Percentiles rank a stretch among this genome's conserved stretches.
Conservation (phyloP, 2,329 filamentous ascomycete species). For the Penicillium sp. region DNA sequence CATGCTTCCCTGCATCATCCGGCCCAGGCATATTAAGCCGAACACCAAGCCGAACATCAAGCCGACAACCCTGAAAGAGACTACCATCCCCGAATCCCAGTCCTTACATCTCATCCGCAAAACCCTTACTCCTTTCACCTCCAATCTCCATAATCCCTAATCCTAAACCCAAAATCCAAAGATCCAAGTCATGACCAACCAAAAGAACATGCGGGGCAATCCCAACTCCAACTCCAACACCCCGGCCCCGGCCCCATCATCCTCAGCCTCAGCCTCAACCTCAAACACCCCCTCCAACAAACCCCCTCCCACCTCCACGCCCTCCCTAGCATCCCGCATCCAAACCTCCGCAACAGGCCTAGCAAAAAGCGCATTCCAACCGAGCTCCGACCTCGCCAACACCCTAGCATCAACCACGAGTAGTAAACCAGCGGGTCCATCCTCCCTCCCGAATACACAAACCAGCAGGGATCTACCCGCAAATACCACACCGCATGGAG, state of each 20-base stretch:
- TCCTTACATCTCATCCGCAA: neutral
- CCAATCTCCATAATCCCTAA: neutral
- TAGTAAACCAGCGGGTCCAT: conserved; percentile 9
- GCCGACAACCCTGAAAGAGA: neutral
- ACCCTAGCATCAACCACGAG: conserved; percentile 21
- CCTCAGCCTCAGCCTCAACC: neutral
- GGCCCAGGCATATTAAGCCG: conserved; percentile 1
- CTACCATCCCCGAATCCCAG: neutral
- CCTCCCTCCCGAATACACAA: neutral
- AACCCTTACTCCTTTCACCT: neutral
- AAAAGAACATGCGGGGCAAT: conserved; percentile 9
- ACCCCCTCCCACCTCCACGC: neutral
- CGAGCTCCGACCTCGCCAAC: conserved; percentile 16
- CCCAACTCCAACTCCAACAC: neutral
- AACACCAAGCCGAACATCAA: neutral
- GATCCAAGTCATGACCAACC: neutral
- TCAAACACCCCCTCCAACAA: neutral
- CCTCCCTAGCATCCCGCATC: conserved; percentile 28
- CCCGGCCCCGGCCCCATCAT: neutral
- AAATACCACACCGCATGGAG: neutral
- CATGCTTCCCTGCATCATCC: conserved; percentile 1
- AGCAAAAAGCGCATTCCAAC: conserved; percentile 29
- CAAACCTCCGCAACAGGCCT: conserved; percentile 38
- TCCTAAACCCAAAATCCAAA: neutral
- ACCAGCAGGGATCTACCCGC: neutral